These are phyloP conservation scores for Ichthyophthirius multifiliis DNA, from an alignment of 169 alveolate genomes.

Conservation along the genomic window DNA sequence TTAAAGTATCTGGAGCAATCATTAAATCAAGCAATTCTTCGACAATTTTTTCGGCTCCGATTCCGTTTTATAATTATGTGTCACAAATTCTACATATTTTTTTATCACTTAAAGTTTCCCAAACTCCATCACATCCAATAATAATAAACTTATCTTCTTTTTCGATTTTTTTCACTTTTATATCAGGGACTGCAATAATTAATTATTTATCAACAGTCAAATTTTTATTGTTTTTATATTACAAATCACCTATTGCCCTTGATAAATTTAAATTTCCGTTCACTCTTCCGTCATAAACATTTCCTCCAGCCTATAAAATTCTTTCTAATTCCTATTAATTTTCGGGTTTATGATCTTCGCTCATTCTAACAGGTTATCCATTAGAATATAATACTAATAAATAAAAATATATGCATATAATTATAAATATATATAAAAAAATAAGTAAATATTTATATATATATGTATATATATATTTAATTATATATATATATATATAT, in stretches of 20 bases:
- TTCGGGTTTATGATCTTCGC: constrained; percentile 98
- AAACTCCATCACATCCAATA: constrained; percentile 99
- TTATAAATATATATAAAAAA: not conserved
- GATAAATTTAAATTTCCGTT: constrained; percentile 95
- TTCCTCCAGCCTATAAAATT: constrained; percentile 95
- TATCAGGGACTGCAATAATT: constrained; percentile 95
- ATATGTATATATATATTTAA: no score
- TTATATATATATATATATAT: no score
- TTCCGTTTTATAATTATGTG: not conserved
- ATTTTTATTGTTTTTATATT: constrained; percentile 89
- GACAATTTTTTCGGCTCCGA: constrained; percentile 6
- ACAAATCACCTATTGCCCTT: constrained; percentile 97
- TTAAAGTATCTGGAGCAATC: constrained; percentile 56
- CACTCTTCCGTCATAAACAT: constrained; percentile 93
- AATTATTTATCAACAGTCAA: constrained; percentile 90
- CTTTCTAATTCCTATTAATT: constrained; percentile 92
- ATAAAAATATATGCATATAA: not conserved
- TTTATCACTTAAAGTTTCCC: constrained; percentile 95
- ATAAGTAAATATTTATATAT: not conserved
- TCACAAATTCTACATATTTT: constrained; percentile 89
- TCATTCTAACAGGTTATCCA: constrained; percentile 91
- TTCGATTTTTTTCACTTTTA: constrained; percentile 78
- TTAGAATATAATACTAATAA: constrained; percentile 31
- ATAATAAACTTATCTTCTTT: constrained; percentile 93
- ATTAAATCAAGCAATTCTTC: constrained; percentile 42